These are phyloP conservation scores for Pythium pyrilobum DNA, from an alignment of 352 stramenopile species.

Conservation along the genomic window DNA sequence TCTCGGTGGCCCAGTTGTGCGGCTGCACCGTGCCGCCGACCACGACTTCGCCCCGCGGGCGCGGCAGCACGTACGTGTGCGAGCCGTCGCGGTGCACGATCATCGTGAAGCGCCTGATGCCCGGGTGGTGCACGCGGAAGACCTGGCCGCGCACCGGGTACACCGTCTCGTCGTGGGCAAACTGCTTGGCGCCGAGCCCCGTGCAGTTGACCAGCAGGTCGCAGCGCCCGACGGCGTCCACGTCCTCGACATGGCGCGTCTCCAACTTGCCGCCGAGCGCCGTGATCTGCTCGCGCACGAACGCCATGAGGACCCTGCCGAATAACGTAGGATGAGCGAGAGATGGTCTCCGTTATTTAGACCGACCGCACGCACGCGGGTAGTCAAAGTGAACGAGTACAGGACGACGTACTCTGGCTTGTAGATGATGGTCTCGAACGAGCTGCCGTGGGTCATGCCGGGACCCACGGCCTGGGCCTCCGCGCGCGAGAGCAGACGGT, in stretches of 20 bases:
- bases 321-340: too few relatives aligned
- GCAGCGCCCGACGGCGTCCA: constrained; percentile 30
- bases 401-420: constrained; percentile 33
- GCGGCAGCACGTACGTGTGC: constrained; percentile 70
- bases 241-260: constrained; percentile 23
- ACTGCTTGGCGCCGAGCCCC: constrained; percentile 30
- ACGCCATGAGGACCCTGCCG: constrained; percentile 45
- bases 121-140: constrained; percentile 30
- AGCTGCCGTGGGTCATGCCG: constrained; percentile 39
- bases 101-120: constrained; percentile 45
- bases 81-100: constrained; percentile 32
- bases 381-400: too few relatives aligned
- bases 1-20: constrained; percentile 44
- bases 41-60: constrained; percentile 51
- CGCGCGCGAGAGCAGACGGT: constrained; percentile 33
- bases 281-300: constrained; percentile 36
- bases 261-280: constrained; percentile 47
- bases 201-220: constrained; percentile 66
- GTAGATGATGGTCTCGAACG: constrained; percentile 64
- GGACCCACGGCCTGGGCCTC: constrained; percentile 34
- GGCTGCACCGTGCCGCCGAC: constrained; percentile 60
- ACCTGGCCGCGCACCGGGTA: constrained; percentile 58
- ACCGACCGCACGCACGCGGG: not conserved
- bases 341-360: too few relatives aligned
- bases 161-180: constrained; percentile 35